Evolutionary conservation across 768 basidiomycete genomes (phyloP).

Genomic region (Sutorius australiensis): DNA sequence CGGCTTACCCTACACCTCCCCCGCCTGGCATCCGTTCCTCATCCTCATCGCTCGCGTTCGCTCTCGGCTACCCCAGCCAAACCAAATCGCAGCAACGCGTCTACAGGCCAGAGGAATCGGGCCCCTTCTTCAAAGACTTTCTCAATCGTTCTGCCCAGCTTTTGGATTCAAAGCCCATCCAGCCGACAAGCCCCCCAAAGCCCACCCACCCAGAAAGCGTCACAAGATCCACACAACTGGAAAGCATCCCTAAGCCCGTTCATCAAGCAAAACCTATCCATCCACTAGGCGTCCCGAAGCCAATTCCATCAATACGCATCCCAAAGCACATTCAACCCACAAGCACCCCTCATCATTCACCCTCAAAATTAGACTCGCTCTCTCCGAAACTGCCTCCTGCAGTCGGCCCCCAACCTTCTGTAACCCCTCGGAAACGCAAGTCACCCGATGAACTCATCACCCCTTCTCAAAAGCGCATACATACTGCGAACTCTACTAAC

Average conservation of each 20-base stretch:
- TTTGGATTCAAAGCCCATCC: constrained; percentile 28
- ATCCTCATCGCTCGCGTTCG: constrained; percentile 73
- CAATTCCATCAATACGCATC: constrained; percentile 10
- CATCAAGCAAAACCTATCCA: constrained; percentile 6
- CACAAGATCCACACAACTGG: constrained; percentile 18
- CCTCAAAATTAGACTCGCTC: constrained; percentile 14
- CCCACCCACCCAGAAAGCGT: constrained; percentile 12
- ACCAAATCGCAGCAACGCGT: constrained; percentile 25
- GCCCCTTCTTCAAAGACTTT: constrained; percentile 63
- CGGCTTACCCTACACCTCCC: constrained; percentile 70
- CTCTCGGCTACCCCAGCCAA: constrained; percentile 50
- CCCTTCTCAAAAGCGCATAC: constrained; percentile 59
- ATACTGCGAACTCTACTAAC: constrained; percentile 17
- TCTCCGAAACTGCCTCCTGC: constrained; percentile 10
- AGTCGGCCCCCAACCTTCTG: constrained; percentile 15
- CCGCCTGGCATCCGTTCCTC: constrained; percentile 57
- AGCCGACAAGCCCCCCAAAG: constrained; percentile 7
- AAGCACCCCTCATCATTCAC: constrained; percentile 16
- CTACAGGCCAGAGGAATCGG: constrained; percentile 56
- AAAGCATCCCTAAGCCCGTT: constrained; percentile 11
- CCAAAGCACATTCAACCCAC: constrained; percentile 11
- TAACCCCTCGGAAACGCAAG: constrained; percentile 74
- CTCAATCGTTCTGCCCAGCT: constrained; percentile 48
- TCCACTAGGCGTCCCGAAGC: constrained; percentile 6
- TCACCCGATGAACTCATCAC: constrained; percentile 54